A percentile compares a stretch with the other conserved stretches of the same genome.
phyloP scores from a whole-genome alignment of 169 alveolate species.

The Cryptosporidium meleagridis region DNA sequence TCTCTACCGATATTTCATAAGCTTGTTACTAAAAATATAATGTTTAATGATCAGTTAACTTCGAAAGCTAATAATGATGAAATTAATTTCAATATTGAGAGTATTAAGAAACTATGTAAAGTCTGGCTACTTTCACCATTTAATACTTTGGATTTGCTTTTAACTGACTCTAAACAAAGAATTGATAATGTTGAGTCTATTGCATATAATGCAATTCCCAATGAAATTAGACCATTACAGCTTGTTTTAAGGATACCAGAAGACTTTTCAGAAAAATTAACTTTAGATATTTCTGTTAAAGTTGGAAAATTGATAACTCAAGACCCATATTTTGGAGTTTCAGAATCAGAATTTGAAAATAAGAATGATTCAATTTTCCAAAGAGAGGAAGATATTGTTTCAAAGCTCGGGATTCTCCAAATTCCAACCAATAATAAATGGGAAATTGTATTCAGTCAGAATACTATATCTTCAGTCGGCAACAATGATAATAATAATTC shows the following conservation, averaged over 20 bases:
- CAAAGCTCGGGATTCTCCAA: slow-evolving; percentile 16
- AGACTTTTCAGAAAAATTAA: background rate
- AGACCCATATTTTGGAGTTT: background rate
- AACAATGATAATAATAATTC: background rate
- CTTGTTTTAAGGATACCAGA: slow-evolving; percentile 27
- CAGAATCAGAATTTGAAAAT: background rate
- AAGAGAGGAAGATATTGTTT: background rate
- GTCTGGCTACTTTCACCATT: slow-evolving; percentile 60
- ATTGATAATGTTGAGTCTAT: background rate
- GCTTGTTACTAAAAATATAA: slow-evolving; percentile 5
- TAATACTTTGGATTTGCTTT: background rate
- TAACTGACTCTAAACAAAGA: slow-evolving; percentile 20
- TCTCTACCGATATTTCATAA: slow-evolving; percentile 29
- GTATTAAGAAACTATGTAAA: slow-evolving; percentile 12
- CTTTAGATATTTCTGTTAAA: background rate
- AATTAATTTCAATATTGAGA: background rate
- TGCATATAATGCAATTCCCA: slow-evolving; percentile 7
- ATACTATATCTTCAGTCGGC: background rate
- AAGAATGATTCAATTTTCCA: background rate
- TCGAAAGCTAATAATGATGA: background rate
- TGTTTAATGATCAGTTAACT: background rate
- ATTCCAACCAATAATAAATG: background rate
- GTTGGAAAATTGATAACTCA: background rate
- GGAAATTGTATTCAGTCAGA: background rate
- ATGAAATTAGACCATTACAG: slow-evolving; percentile 43